phyloP scores from a whole-genome alignment of 2,329 filamentous ascomycete species.

The Sarocladium oryzae region DNA sequence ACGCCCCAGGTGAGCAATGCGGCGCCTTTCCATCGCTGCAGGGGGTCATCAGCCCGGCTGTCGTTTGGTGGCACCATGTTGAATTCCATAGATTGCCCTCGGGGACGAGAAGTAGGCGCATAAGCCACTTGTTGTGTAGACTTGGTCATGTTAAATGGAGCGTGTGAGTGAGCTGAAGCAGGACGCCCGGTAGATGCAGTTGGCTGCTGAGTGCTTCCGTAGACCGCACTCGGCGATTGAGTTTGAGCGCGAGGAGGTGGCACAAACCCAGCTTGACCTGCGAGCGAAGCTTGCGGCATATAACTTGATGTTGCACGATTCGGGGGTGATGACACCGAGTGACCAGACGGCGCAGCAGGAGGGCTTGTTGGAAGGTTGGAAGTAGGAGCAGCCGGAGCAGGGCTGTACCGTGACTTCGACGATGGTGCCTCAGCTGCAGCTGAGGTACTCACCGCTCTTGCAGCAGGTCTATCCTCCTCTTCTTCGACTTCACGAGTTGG shows the following conservation, averaged over 20 bases:
- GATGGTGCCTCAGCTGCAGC: conserved; percentile 17
- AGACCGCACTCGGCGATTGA: conserved; percentile 50
- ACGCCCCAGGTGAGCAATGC: conserved; percentile 86
- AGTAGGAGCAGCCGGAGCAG: conserved; percentile 22
- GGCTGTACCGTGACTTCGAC: conserved; percentile 32
- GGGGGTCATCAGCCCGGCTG: conserved; percentile 63
- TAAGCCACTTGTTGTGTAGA: conserved; percentile 20
- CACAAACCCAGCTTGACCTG: conserved; percentile 34
- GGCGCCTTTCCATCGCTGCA: conserved; percentile 85
- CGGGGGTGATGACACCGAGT: conserved; percentile 44
- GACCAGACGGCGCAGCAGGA: conserved; percentile 34
- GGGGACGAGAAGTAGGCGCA: conserved; percentile 31
- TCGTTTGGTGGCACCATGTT: conserved; percentile 58
- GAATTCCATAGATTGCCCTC: conserved; percentile 48
- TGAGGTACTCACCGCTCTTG: conserved; percentile 20
- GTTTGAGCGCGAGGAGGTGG: conserved; percentile 56
- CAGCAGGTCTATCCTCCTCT: conserved; percentile 35
- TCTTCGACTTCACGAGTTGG: conserved; percentile 58
- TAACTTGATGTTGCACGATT: conserved; percentile 50
- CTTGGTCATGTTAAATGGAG: conserved; percentile 26
- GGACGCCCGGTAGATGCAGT: conserved; percentile 45
- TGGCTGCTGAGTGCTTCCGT: conserved; percentile 29
- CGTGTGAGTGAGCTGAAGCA: conserved; percentile 44
- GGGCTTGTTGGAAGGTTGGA: conserved; percentile 36
- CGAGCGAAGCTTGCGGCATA: conserved; percentile 31